Evolutionary conservation across 1,139 yeast species (phyloP), one percentile per base, ranked within the genome.

Genomic region (Kodamaea ohmeri): DNA sequence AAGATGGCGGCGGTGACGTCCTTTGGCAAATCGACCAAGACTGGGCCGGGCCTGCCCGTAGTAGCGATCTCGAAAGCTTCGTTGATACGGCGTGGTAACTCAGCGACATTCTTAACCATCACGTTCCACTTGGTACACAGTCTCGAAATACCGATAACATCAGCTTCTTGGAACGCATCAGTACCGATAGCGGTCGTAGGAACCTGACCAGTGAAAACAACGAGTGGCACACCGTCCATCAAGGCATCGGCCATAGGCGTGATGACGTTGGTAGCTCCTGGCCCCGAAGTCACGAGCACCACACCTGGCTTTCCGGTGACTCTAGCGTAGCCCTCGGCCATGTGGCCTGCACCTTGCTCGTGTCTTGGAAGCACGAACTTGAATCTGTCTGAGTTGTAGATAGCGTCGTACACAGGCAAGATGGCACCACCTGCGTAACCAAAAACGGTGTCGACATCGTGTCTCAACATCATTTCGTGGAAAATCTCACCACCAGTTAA

Each of bases 341-440:
- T 92, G 65, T 92, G 98, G 37, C 98, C 98, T 16, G 98, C 98
- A 63, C 98, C 98, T 68, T 92, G 98, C 65, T 92, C 98, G 61
- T 92, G 98, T 58, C 95, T 80, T 37, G 98, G 98, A 52, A 92
- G 72, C 42, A 92, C 87, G 61, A 92, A 92, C 51, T 82, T 80
- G 73, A 92, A 90, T 55, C 84, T 79, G 42, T 84, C 83, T 12
- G 96, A 86, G 68, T 90, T 85, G 72, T 85, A 86, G 53, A 92
- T 92, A 50, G 97, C 98, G 60, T 92, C 98, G 58, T 85, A 92
- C 22, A 92, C 98, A 17, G 98, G 97, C 55, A 92, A 76, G 58
- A 92, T 92, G 51, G 98, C 98, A 60, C 98, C 98, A 55, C 98
- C 97, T 38, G 97, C 95, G 67, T 86, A 88, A 34, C 96, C 96